phyloP scores from a whole-genome alignment of 2,329 filamentous ascomycete genomes.

The Tolypocladium nubicola region DNA sequence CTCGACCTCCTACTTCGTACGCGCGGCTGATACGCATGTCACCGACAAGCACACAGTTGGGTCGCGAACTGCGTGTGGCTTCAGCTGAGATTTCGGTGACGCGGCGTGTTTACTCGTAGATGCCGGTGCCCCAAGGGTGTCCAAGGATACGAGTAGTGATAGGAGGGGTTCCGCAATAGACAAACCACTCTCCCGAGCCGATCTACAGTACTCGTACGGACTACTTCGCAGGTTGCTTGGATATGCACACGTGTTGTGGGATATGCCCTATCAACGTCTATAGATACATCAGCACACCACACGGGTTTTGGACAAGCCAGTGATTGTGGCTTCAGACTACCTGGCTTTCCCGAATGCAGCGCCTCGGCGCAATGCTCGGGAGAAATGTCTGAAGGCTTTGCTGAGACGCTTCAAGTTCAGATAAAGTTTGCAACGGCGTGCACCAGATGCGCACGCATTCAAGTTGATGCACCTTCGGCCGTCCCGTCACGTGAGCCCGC shows the following conservation, averaged over 20 bases:
- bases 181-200: neutral
- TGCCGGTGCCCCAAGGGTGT: neutral
- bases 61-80: neutral
- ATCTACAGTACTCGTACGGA: no score
- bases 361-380: neutral
- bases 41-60: neutral
- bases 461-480: no score
- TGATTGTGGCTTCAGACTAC: neutral
- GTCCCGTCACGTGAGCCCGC: constrained; percentile 6
- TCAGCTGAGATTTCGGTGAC: neutral
- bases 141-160: neutral
- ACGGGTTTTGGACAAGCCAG: neutral
- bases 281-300: no score
- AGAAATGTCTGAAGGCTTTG: neutral
- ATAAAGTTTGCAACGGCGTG: neutral
- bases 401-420: neutral
- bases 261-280: no score
- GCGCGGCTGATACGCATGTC: neutral
- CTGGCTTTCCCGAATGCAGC: neutral
- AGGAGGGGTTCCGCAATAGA: neutral
- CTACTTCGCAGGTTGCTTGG: no score
- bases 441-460: neutral
- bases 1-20: neutral
- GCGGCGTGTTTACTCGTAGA: neutral
- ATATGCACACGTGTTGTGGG: no score